Percentiles rank a stretch among this genome's conserved stretches.
Conservation (phyloP, 2,329 filamentous ascomycete species). For the Neodidymelliopsis sp. region DNA sequence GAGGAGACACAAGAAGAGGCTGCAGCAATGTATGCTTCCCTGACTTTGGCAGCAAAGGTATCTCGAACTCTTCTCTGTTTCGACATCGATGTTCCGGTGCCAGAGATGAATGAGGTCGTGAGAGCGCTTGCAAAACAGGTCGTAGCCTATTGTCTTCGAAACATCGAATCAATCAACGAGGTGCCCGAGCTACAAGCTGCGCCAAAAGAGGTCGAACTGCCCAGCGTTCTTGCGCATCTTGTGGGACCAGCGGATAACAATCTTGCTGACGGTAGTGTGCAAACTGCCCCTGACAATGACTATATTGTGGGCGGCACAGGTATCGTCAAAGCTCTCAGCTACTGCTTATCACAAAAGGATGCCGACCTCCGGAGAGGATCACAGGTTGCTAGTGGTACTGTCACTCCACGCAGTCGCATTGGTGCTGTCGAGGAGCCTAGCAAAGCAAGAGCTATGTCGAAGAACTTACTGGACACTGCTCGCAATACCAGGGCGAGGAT, state of each 20-base stretch:
- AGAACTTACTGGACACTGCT: conserved; percentile 84
- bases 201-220: conserved; percentile 67
- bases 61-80: conserved; percentile 85
- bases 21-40: conserved; percentile 88
- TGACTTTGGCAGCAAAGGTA: conserved; percentile 85
- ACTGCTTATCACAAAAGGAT: conserved; percentile 84
- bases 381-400: conserved; percentile 59
- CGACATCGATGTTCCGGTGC: conserved; percentile 86
- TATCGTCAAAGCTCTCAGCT: conserved; percentile 90
- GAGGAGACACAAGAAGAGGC: conserved; percentile 89
- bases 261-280: conserved; percentile 64
- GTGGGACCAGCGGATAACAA: conserved; percentile 72
- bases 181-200: conserved; percentile 62
- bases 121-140: conserved; percentile 92
- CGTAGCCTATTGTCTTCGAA: conserved; percentile 91
- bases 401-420: conserved; percentile 57
- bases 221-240: conserved; percentile 85
- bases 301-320: conserved; percentile 96
- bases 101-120: conserved; percentile 86
- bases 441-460: conserved; percentile 78
- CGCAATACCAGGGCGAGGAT: conserved; percentile 86
- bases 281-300: conserved; percentile 83
- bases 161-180: conserved; percentile 82
- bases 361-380: conserved; percentile 56
- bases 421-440: conserved; percentile 33